Conservation (phyloP, 1,284 basidiomycete species). For the Amylostereum areolatum region DNA sequence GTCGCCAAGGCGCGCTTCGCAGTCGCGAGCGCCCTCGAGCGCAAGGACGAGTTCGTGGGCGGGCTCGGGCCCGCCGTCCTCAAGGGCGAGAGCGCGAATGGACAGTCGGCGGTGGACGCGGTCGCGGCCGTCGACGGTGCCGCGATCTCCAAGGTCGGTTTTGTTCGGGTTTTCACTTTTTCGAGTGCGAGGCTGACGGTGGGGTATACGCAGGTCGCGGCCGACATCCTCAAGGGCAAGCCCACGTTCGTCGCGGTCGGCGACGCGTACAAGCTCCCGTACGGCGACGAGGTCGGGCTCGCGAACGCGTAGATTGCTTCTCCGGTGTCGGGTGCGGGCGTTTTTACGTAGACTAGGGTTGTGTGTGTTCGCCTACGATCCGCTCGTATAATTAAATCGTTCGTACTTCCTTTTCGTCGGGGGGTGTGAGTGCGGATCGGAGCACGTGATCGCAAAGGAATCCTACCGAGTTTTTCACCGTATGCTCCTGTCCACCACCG, state of each 20-base stretch:
- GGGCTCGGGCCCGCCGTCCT: slow-evolving; percentile 57
- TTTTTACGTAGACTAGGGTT: too few species aligned
- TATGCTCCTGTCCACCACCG: too few species aligned
- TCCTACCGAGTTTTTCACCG: too few species aligned
- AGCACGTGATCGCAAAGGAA: too few species aligned
- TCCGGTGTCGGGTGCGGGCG: too few species aligned
- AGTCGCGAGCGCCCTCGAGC: slow-evolving; percentile 66
- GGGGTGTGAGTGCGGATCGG: too few species aligned
- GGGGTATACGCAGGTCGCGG: slow-evolving; percentile 39
- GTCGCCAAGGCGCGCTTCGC: slow-evolving; percentile 84
- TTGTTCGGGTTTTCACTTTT: neutral
- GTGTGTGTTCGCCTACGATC: too few species aligned
- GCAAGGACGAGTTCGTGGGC: slow-evolving; percentile 61
- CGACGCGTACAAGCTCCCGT: slow-evolving; percentile 70
- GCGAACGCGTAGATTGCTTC: slow-evolving; percentile 1
- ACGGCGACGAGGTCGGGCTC: slow-evolving; percentile 81
- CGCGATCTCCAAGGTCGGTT: slow-evolving; percentile 7
- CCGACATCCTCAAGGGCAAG: slow-evolving; percentile 59
- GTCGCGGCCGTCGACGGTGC: slow-evolving; percentile 8
- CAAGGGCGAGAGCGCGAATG: slow-evolving; percentile 8
- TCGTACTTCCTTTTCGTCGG: too few species aligned
- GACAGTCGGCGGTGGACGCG: slow-evolving; percentile 9
- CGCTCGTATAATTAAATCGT: too few species aligned
- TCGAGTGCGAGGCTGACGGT: neutral
- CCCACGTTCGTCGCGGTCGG: slow-evolving; percentile 86